Percentiles rank a stretch among this genome's conserved stretches.
These are phyloP conservation scores for Aphanomyces cochlioides DNA, from an alignment of 352 stramenopile species.

Conservation along the genomic window DNA sequence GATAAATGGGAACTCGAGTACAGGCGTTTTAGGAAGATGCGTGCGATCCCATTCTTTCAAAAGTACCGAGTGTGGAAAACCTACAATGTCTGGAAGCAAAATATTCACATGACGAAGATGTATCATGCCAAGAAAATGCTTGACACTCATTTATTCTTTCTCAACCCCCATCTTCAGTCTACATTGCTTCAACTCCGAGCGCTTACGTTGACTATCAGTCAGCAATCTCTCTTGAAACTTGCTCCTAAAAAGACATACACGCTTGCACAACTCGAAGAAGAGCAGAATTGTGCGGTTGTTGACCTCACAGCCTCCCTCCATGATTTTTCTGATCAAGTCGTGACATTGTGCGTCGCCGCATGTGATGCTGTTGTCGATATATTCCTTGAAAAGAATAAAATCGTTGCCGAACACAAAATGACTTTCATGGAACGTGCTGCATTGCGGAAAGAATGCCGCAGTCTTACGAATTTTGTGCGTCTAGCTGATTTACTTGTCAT, in stretches of 20 bases:
- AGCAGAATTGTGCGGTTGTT: slow-evolving; percentile 55
- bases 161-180: slow-evolving; percentile 77
- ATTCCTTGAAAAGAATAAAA: slow-evolving; percentile 90
- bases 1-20: slow-evolving; percentile 93
- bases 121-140: slow-evolving; percentile 76
- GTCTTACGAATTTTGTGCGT: slow-evolving; percentile 88
- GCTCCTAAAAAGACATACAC: slow-evolving; percentile 68
- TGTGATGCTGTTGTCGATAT: slow-evolving; percentile 91
- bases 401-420: slow-evolving; percentile 92
- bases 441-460: slow-evolving; percentile 88
- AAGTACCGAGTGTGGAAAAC: slow-evolving; percentile 93
- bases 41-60: slow-evolving; percentile 88
- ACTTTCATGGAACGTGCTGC: slow-evolving; percentile 95
- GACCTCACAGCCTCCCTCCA: slow-evolving; percentile 56
- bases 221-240: slow-evolving; percentile 66
- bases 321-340: slow-evolving; percentile 59
- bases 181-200: slow-evolving; percentile 73
- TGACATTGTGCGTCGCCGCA: slow-evolving; percentile 81
- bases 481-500: slow-evolving; percentile 91
- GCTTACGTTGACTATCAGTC: slow-evolving; percentile 57
- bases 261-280: slow-evolving; percentile 71
- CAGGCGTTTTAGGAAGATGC: slow-evolving; percentile 86
- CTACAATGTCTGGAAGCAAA: slow-evolving; percentile 91
- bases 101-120: slow-evolving; percentile 84
- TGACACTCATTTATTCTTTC: slow-evolving; percentile 82